A percentile compares a stretch with the other conserved stretches of the same genome.
These are phyloP conservation scores for Anethum foeniculum DNA, from an alignment of 140 eudicot species.

Conservation along the genomic window DNA sequence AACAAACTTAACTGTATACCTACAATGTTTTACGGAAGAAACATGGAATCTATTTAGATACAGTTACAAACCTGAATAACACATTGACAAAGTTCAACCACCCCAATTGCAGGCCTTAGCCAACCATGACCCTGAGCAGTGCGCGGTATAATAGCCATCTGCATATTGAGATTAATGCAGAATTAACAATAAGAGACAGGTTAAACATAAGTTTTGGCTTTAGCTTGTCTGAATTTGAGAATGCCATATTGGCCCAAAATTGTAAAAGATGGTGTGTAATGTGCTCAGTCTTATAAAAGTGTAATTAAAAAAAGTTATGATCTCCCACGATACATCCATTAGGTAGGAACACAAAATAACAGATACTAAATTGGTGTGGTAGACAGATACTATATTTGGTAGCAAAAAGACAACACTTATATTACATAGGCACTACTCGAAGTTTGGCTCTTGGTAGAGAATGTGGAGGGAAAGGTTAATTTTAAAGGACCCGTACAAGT, in stretches of 20 bases:
- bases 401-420: not conserved
- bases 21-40: not conserved
- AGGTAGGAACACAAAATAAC: not conserved
- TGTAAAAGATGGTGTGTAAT: not conserved
- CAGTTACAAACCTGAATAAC: constrained; percentile 58
- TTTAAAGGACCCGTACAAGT: not conserved
- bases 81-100: constrained; percentile 85
- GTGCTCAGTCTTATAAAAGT: not conserved
- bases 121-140: constrained; percentile 88
- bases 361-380: not conserved
- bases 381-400: not conserved
- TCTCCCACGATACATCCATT: not conserved
- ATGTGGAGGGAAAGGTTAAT: not conserved
- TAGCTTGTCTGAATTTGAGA: not conserved
- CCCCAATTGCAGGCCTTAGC: constrained; percentile 97
- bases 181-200: not conserved
- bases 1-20: not conserved
- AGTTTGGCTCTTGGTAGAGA: not conserved
- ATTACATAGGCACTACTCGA: not conserved
- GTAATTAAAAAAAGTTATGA: not conserved
- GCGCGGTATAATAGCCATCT: constrained; percentile 89
- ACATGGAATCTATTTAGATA: not conserved
- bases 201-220: not conserved
- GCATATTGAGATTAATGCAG: constrained; percentile 17
- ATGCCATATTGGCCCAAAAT: not conserved